Base-by-base conservation (phyloP, 257 asterid species). In the Cordia subcordata region DNA sequence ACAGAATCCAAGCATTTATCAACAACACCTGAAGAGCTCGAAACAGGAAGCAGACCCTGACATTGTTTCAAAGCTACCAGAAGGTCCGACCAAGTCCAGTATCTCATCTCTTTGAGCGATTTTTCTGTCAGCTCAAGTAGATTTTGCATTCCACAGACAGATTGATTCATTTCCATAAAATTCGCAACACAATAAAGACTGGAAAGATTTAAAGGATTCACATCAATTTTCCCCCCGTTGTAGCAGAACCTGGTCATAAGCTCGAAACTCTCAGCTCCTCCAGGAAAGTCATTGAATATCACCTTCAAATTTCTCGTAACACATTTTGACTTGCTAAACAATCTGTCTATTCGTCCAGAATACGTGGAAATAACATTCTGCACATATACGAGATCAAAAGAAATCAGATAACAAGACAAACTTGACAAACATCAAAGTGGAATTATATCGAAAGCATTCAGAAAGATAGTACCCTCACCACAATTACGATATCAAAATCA, bases 11-110 rank as follows among this genome's bases (percentile, higher is more conserved):
- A 54, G 44, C 70, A 84, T 49, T 70, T 83, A 45, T 77, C 77
- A 8, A 88, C 64, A 35, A 85, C 18, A 14, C 76, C 65, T 0
- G 72, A 72, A 18, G 87, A 76, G 39, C 22, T 62, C 50, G 73
- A 76, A 32, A 37, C 53, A 4, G 81, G 77, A 11, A 75, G 69
- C 23, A 86, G 66, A 44, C 68, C 72, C 56, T 87, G 86, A 61
- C 79, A 79, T 53, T 77, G 83, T 62, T 73, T 90, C 55, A 90
- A 49, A 9, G 84, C 86, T 33, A 46, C 74, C 45, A 90, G 58
- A 54, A 87, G 81, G 69, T 90, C 96, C 10, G 94, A 65, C 98
- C 94, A 90, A 11, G 81, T 67, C 98, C 98, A 90, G 37, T 65
- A 80, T 44, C 69, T 73, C 8, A 85, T 53, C 51, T 74, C 94